A percentile compares a stretch with the other conserved stretches of the same genome.
Conservation (phyloP, 1,284 basidiomycete genomes). For the Dichomitus squalens region DNA sequence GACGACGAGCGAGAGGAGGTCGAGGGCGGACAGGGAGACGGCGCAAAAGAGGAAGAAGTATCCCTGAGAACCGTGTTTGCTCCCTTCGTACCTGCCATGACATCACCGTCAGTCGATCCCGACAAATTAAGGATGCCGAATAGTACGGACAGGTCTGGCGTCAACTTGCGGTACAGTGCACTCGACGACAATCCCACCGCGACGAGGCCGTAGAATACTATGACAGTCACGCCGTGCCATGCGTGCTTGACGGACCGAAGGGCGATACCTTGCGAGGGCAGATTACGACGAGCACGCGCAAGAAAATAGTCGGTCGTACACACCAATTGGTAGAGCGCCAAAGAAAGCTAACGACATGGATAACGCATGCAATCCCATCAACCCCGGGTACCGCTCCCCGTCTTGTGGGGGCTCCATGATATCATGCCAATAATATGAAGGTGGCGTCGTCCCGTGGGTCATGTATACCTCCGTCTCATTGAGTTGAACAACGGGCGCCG, state of each 20-base stretch:
- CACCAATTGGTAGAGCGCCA: slow-evolving; percentile 73
- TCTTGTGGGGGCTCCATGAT: slow-evolving; percentile 53
- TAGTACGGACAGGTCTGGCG: slow-evolving; percentile 72
- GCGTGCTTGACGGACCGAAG: slow-evolving; percentile 73
- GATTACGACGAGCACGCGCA: slow-evolving; percentile 4
- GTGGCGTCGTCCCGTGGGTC: slow-evolving; percentile 66
- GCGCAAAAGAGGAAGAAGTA: slow-evolving; percentile 53
- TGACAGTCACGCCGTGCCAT: slow-evolving; percentile 54
- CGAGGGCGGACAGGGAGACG: slow-evolving; percentile 57
- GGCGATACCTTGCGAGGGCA: slow-evolving; percentile 58
- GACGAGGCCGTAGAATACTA: slow-evolving; percentile 58
- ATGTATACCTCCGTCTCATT: slow-evolving; percentile 74
- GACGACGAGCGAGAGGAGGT: slow-evolving; percentile 49
- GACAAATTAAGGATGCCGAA: slow-evolving; percentile 2
- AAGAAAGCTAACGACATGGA: slow-evolving; percentile 80
- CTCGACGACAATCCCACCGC: slow-evolving; percentile 65
- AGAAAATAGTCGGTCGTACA: slow-evolving; percentile 25
- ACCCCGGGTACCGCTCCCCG: slow-evolving; percentile 53
- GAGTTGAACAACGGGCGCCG: slow-evolving; percentile 55
- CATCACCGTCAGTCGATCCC: slow-evolving; percentile 17
- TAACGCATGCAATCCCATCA: slow-evolving; percentile 68
- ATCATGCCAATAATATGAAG: slow-evolving; percentile 81
- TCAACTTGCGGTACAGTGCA: slow-evolving; percentile 70
- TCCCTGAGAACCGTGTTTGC: slow-evolving; percentile 62
- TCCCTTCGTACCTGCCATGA: slow-evolving; percentile 64